Evolutionary conservation across 495 filamentous ascomycete genomes (phyloP).

Genomic region (Cladorrhinum samala): DNA sequence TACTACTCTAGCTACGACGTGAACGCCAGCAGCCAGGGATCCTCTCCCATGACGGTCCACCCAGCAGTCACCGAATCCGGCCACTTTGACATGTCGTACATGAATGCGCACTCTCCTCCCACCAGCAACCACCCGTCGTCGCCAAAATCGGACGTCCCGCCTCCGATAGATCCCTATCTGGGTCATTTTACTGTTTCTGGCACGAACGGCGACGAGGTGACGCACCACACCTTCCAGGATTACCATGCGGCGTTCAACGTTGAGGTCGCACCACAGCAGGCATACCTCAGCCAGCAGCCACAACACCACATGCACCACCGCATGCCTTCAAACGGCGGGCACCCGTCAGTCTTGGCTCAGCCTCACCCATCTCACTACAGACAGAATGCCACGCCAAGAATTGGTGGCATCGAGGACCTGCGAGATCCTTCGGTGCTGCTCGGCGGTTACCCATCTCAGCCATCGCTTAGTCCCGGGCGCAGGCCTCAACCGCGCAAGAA

Average conservation of each 20-base stretch:
- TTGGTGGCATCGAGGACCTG: slow-evolving; percentile 26
- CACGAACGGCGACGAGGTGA: slow-evolving; percentile 16
- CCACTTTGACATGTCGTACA: slow-evolving; percentile 29
- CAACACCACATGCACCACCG: slow-evolving; percentile 19
- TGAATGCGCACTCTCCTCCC: slow-evolving; percentile 22
- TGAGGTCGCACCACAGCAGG: slow-evolving; percentile 6
- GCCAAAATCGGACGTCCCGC: slow-evolving; percentile 25
- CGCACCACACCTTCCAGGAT: slow-evolving; percentile 21
- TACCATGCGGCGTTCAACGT: slow-evolving; percentile 19
- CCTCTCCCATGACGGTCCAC: slow-evolving; percentile 32
- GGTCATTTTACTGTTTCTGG: slow-evolving; percentile 28
- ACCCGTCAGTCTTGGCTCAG: slow-evolving; percentile 14
- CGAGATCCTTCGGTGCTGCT: slow-evolving; percentile 19
- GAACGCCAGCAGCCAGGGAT: slow-evolving; percentile 26
- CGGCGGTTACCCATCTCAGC: slow-evolving; percentile 21
- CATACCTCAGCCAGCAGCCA: slow-evolving; percentile 10
- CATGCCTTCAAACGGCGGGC: slow-evolving; percentile 18
- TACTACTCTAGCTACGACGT: slow-evolving; percentile 33
- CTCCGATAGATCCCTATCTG: slow-evolving; percentile 27
- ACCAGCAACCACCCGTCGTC: slow-evolving; percentile 24
- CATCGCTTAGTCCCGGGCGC: slow-evolving; percentile 21
- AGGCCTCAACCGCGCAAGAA: slow-evolving; percentile 21
- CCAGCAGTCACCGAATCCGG: slow-evolving; percentile 21
- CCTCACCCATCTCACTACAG: slow-evolving; percentile 22
- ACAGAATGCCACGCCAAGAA: slow-evolving; percentile 13